Base-by-base conservation (phyloP, 306 rosid species). In the Hippophae gyantsensis region DNA sequence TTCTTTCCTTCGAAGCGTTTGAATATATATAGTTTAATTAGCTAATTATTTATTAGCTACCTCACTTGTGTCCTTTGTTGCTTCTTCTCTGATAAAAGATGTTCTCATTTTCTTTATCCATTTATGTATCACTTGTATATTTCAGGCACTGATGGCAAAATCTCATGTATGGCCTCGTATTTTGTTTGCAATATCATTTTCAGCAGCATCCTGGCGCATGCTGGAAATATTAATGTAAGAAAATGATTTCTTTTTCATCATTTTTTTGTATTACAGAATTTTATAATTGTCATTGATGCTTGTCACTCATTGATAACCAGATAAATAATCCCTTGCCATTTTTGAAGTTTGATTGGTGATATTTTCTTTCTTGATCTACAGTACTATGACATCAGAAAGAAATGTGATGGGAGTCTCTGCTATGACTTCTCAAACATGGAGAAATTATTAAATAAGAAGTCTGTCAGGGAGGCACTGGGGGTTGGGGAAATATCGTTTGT, bases 351-450 rank as follows among this genome's bases (percentile, higher is more conserved):
- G 65, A 83, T 60, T 6, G 26, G 67, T 42, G 13, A 65, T 51
- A 13, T 38, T 38, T 55, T n/a, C 44, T 32, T 32, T 2, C 38
- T 32, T 32, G 38, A 32, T 10, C 9, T 77, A 82, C 86, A 92
- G 99, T 86, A 92, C 75, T 92, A 92, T 65, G 99, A 92, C 81
- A 79, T 92, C 75, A 77, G 99, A 66, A 86, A 85, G 81, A 74
- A 84, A 70, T 92, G 99, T 26, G 90, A 70, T 48, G 97, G 97
- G 64, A 77, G 69, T 63, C 94, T 92, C 61, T 92, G 99, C 85
- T 92, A 92, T 60, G 96, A 92, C 68, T 92, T 92, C 76, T 92
- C 99, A 6, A 84, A 86, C 72, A 73, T 88, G 94, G 99, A 92
- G 78, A 88, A 82, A 67, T 88, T 76, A 83, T 76, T 92, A 69